A percentile compares a stretch with the other conserved stretches of the same genome.
These are phyloP conservation scores for Triticum timopheevii DNA, from an alignment of 176 grass and related monocot species.

Conservation along the genomic window DNA sequence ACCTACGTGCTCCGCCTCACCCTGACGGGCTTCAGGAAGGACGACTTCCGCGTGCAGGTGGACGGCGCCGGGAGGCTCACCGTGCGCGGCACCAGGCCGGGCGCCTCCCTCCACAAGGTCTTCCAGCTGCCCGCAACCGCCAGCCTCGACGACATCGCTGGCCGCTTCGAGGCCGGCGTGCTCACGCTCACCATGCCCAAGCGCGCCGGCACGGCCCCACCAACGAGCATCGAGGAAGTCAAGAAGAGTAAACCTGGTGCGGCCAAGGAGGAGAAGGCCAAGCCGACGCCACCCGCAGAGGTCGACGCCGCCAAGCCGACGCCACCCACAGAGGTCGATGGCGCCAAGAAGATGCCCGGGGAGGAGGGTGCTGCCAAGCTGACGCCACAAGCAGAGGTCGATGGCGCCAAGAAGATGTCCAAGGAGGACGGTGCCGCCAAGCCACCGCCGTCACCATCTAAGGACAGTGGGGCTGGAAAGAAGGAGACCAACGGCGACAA, in stretches of 20 bases:
- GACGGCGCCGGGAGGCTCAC: constrained; percentile 49
- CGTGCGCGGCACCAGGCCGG: constrained; percentile 31
- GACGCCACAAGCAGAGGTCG: not conserved
- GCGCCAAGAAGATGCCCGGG: not conserved
- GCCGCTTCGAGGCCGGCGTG: constrained; percentile 36
- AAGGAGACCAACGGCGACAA: not conserved
- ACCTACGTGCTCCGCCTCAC: not conserved
- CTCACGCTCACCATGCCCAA: constrained; percentile 55
- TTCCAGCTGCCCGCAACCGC: constrained; percentile 53
- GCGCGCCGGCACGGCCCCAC: not conserved
- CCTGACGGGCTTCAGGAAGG: constrained; percentile 46
- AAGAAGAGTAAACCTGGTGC: not conserved
- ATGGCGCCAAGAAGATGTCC: not conserved
- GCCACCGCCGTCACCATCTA: not conserved
- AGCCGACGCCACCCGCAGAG: too few species aligned
- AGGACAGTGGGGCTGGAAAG: too few species aligned
- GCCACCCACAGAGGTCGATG: not conserved
- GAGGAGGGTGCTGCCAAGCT: not conserved
- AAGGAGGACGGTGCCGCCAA: not conserved
- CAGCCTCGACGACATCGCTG: constrained; percentile 40
- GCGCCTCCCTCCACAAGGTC: constrained; percentile 24
- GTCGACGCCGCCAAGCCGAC: not conserved
- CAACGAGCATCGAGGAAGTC: not conserved
- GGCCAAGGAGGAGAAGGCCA: not conserved
- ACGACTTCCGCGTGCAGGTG: constrained; percentile 61